These are phyloP conservation scores for Eimeria brunetti DNA, from an alignment of 169 alveolate species.

Conservation along the genomic window DNA sequence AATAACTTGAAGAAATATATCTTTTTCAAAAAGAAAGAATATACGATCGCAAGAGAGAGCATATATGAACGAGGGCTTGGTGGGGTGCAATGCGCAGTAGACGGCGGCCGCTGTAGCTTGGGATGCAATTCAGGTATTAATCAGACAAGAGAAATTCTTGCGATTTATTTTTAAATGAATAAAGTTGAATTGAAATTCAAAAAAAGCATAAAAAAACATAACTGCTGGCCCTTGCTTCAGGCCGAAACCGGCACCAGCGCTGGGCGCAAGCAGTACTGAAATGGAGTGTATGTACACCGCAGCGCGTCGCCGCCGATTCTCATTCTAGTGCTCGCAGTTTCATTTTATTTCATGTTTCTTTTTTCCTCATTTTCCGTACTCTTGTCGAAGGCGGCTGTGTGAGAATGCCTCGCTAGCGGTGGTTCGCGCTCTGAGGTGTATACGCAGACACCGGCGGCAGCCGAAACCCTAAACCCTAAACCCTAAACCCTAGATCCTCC, in stretches of 20 bases:
- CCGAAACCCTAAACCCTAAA: too few relatives aligned
- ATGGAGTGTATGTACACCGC: constrained; percentile 1
- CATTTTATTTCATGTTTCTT: not conserved
- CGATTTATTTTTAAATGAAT: not conserved
- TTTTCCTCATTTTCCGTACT: not conserved
- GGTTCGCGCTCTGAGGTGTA: not conserved
- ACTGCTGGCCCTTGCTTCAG: not conserved
- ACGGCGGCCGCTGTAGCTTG: constrained; percentile 48
- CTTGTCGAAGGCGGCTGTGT: not conserved
- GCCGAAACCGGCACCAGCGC: not conserved
- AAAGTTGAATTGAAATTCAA: not conserved
- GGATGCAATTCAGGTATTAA: not conserved
- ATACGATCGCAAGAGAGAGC: constrained; percentile 10
- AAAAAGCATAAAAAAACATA: not conserved
- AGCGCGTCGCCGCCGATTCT: not conserved
- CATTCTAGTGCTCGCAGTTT: not conserved
- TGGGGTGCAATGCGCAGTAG: constrained; percentile 59
- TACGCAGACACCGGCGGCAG: constrained; percentile 15
- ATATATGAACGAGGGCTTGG: constrained; percentile 38
- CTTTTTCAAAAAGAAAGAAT: constrained; percentile 6
- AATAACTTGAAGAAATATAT: not conserved
- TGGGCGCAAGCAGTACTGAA: not conserved
- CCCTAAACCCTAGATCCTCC: too few relatives aligned
- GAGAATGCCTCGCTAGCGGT: not conserved
- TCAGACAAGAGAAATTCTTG: not conserved